These are phyloP conservation scores for Aleurites moluccanus DNA, from an alignment of 441 rosid genomes.

Conservation along the genomic window DNA sequence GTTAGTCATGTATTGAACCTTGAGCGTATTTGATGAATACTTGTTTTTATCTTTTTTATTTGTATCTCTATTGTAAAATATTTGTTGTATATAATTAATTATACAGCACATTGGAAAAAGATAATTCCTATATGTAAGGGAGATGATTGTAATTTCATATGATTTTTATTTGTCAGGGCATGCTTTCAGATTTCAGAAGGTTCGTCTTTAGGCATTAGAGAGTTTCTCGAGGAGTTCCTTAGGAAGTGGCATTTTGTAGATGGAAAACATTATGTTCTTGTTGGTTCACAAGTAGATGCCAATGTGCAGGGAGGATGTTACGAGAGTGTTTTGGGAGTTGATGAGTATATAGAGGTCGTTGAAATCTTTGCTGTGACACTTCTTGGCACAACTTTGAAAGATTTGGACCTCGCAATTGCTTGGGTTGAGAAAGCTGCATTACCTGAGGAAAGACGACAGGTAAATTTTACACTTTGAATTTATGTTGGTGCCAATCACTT, in stretches of 20 bases:
- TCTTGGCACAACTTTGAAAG: conserved; percentile 51
- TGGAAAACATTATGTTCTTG: conserved; percentile 39
- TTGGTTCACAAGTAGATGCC: conserved; percentile 30
- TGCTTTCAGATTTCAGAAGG: conserved; percentile 76
- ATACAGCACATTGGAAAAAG: not conserved
- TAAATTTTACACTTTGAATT: conserved; percentile 25
- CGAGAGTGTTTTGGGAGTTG: conserved; percentile 44
- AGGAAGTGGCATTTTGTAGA: conserved; percentile 61
- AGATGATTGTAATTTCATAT: conserved; percentile 16
- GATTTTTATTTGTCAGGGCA: conserved; percentile 41
- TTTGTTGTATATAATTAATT: not conserved
- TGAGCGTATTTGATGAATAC: not conserved
- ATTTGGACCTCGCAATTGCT: conserved; percentile 57
- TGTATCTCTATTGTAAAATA: not conserved
- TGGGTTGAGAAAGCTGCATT: conserved; percentile 80
- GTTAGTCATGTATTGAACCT: not conserved
- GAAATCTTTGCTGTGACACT: conserved; percentile 65
- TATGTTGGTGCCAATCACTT: not conserved
- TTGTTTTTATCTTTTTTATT: not conserved
- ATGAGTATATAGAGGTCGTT: conserved; percentile 57
- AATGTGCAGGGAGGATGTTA: conserved; percentile 37
- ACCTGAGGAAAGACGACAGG: conserved; percentile 78
- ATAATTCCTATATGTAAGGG: not conserved
- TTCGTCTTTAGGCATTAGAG: conserved; percentile 48
- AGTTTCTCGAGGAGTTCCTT: conserved; percentile 74